Evolutionary conservation across 371 early-diverging fungal genomes (phyloP), one percentile per base, ranked within the genome.

Genomic region (Coemansia sp.): DNA sequence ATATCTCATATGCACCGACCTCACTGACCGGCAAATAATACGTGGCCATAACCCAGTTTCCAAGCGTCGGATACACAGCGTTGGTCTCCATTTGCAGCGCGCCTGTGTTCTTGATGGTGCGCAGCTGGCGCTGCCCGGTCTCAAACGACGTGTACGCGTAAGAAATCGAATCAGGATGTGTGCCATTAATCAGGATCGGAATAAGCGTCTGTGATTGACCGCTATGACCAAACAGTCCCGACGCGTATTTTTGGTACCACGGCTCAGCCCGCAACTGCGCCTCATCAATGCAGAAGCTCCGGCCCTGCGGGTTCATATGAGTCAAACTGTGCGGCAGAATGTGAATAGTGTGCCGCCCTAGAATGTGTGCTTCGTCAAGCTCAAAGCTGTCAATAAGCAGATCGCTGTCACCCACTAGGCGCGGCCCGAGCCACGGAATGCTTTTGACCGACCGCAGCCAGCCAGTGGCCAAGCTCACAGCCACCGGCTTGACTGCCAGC

Each of bases 271-370:
- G 37, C 26, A 16, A 14, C 13, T 34, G 55, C 40, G n/a, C 29
- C 14, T 11, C 52, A 47, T 75, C 68, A 47, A 80, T 66, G 63
- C 80, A 80, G 57, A 67, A 63, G 7, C 52, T 29, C 53, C 60
- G 61, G 40, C 66, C 63, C 11, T 59, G 42, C 8, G 75, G 80
- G 24, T 80, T 80, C 80, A 80, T 75, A 37, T 69, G 69, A 5
- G 80, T 76, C 42, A 79, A 39, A 55, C 80, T 80, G 63, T 73
- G 80, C 16, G 80, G 75, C 40, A 80, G 57, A 45, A 80, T 52
- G 37, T 79, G 78, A 39, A 80, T 71, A 14, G 80, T 75, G 51
- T 80, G 80, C 7, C 80, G 61, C 3, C 80, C 80, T 62, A 80
- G 64, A 47, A 80, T 80, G 47, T 80, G 74, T 48, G 75, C 79